Evolutionary conservation across 164 flowering plant species (phyloP).

Genomic region (Vitis rotundifolia): DNA sequence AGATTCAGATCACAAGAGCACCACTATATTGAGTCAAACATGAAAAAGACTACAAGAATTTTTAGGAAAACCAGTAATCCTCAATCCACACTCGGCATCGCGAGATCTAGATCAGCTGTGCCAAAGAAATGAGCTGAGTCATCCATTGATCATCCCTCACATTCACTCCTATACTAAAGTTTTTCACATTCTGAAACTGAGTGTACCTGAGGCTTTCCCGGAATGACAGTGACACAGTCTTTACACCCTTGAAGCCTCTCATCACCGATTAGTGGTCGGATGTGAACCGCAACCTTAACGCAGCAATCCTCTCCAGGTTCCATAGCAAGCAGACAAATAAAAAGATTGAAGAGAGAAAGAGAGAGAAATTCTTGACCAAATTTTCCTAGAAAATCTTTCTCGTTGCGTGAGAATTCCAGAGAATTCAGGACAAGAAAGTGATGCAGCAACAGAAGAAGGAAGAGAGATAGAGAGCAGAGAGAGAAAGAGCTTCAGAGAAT

Average conservation of each 20-base stretch:
- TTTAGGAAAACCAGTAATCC: no score
- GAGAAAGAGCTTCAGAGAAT: slow-evolving; percentile 15
- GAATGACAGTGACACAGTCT: slow-evolving; percentile 84
- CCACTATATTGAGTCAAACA: slow-evolving; percentile 9
- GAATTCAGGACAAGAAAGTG: slow-evolving; percentile 31
- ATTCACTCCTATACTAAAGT: background rate
- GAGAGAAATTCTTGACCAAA: background rate
- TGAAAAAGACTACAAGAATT: background rate
- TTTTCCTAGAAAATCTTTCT: slow-evolving; percentile 17
- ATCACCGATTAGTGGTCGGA: slow-evolving; percentile 88
- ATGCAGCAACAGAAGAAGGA: slow-evolving; percentile 20
- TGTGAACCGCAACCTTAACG: slow-evolving; percentile 92
- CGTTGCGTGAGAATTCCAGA: slow-evolving; percentile 22
- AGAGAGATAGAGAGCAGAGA: background rate
- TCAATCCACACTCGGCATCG: background rate
- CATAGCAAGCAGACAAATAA: slow-evolving; percentile 22
- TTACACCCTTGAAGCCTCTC: slow-evolving; percentile 88
- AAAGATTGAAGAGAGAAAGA: slow-evolving; percentile 3
- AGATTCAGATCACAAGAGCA: slow-evolving; percentile 5
- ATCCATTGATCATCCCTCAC: no score
- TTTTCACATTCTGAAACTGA: slow-evolving; percentile 6
- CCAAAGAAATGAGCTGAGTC: no score
- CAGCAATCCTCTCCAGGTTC: slow-evolving; percentile 80
- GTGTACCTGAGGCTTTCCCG: slow-evolving; percentile 89
- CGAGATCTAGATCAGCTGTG: slow-evolving; percentile 26